Evolutionary conservation across 768 basidiomycete genomes (phyloP), one percentile per base, ranked within the genome.

Genomic region (Candolleomyces aberdarensis): DNA sequence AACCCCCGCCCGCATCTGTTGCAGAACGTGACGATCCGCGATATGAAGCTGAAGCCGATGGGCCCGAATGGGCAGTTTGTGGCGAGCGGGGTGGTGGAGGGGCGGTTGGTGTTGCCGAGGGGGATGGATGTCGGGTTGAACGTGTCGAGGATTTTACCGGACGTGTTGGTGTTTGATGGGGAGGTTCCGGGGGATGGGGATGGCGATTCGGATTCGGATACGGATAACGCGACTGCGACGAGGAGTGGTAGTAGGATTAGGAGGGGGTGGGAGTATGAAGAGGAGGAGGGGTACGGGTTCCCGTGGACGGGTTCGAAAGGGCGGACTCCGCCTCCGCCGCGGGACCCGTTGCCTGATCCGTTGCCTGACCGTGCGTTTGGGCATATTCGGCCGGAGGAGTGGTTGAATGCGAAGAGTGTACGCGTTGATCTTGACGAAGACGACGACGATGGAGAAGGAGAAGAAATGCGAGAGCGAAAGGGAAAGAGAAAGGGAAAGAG

Each of bases 161-260:
- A 94, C 69, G 86, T 89, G 29, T 71, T 93, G 8, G 80, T 94
- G 4, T 93, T 84, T 60, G 92, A 94, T 63, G 92, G 92, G 3
- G 83, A 85, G 20, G 80, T 83, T 0, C 82, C 85, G 11, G 36
- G 11, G 36, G 36, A 36, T n/a, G n/a, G n/a, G n/a, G n/a, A n/a
- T 36, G 40, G 10, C 14, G 17, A 29, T 20, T 22, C 9, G 47
- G 26, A 26, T 26, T 26, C 26, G 26, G 26, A n/a, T n/a, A n/a
- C n/a, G n/a, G n/a, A 71, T 26, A 26, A 26, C 26, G 26, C 26
- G 26, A 26, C 26, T 1, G 26, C 26, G 26, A 26, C 26, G 26
- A 26, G 26, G 26, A 26, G 26, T 26, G 26, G 26, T 26, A 26
- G 26, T n/a, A n/a, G n/a, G n/a, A n/a, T n/a, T 1, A 26, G 26